Evolutionary conservation across 345 rosid species (phyloP).

Genomic region (Atalantia buxifolia): DNA sequence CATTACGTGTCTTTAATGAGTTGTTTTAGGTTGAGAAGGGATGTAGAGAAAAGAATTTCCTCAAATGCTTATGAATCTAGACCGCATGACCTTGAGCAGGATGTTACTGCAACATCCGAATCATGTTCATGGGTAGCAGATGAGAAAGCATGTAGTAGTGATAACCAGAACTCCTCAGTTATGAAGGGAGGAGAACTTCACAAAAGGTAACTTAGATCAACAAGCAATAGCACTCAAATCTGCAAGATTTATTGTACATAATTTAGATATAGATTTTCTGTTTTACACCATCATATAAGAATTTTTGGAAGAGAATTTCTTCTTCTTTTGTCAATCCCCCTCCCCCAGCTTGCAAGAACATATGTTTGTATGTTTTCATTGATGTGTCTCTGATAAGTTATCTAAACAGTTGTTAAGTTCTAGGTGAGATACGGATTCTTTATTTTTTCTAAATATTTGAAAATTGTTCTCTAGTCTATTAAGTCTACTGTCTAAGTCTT

Average conservation of each 20-base stretch:
- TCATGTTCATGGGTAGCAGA: slow-evolving; percentile 70
- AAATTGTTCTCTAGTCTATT: too few species aligned
- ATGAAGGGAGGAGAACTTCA: slow-evolving; percentile 38
- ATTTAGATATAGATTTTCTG: background rate
- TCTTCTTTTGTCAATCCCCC: background rate
- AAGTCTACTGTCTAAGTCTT: too few species aligned
- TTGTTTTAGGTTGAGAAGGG: slow-evolving; percentile 41
- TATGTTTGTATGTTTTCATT: background rate
- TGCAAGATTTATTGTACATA: background rate
- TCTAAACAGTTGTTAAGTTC: too few species aligned
- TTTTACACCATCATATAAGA: background rate
- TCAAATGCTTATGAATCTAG: slow-evolving; percentile 39
- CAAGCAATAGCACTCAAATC: background rate
- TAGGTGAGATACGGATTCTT: too few species aligned
- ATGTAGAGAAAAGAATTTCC: slow-evolving; percentile 29
- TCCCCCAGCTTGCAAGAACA: background rate
- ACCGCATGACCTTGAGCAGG: slow-evolving; percentile 37
- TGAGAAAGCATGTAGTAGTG: slow-evolving; percentile 69
- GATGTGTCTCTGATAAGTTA: background rate
- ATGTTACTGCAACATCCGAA: slow-evolving; percentile 62
- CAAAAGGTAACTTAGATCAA: slow-evolving; percentile 49
- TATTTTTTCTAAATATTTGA: too few species aligned
- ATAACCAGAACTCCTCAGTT: slow-evolving; percentile 44
- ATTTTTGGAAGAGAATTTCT: slow-evolving; percentile 2
- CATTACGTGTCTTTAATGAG: background rate